Evolutionary conservation across 768 basidiomycete species (phyloP), one percentile per base, ranked within the genome.

Genomic region (Kwoniella mangroviensis): DNA sequence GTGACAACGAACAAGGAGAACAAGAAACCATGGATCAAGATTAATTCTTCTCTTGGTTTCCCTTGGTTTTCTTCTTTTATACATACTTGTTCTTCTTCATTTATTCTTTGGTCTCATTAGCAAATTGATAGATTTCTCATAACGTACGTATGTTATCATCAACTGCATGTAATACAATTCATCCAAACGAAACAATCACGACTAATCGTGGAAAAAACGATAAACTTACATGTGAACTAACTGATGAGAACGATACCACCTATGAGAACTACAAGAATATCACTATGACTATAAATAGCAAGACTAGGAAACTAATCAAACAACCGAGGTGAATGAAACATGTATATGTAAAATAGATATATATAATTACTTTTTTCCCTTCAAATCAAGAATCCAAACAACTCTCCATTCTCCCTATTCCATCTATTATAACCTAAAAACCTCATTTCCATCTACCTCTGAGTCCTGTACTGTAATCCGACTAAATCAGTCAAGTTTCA

Each of bases 21-120:
- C 69, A 24, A 40, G 58, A 22, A 4, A 60, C 15, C 4, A 77
- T 79, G 78, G 76, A 75, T 54, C 64, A 73, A 63, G 72, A 76
- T 63, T 67, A 67, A 45, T n/a, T 10, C 15, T n/a, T 63, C 11
- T 19, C 11, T 63, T 63, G 42, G 7, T 22, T 49, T 19, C 21
- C 22, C 24, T 34, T 53, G 11, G 58, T 21, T 22, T 26, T 43
- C n/a, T 42, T 41, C 53, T 65, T 5, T 42, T 66, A 15, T 59
- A 34, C 41, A 19, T 34, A 60, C 34, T 34, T 34, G 34, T 34
- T 34, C 34, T 7, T 34, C 34, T 34, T 34, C 34, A 7, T 34
- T 34, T 4, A 34, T 7, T 34, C 6, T 34, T 34, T 34, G 34
- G 34, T 7, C 6, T 7, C 6, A 34, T 34, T 34, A 34, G 34